Conservation (phyloP, 768 basidiomycete species). For the Rhodotorula sphaerocarpa region DNA sequence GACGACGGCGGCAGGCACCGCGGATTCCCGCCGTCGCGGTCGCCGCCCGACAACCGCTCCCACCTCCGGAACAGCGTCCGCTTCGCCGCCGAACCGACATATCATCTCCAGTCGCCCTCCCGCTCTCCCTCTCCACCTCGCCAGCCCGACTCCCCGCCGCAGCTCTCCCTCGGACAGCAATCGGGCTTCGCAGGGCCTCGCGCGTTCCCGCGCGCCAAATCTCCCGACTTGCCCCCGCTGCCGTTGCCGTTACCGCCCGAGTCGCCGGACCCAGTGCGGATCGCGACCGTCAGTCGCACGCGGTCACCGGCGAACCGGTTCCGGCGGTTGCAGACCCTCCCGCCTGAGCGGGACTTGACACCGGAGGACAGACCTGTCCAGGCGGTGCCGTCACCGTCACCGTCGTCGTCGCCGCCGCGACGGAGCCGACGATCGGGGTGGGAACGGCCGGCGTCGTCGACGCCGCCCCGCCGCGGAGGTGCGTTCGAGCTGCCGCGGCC, state of each 20-base stretch:
- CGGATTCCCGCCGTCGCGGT: too few species aligned
- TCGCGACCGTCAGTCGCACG: not conserved
- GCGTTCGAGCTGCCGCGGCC: not conserved
- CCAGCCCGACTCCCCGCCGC: not conserved
- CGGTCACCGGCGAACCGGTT: not conserved
- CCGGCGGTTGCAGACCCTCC: not conserved
- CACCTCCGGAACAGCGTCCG: constrained; percentile 3
- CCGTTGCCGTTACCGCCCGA: constrained; percentile 17
- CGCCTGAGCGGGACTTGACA: too few species aligned
- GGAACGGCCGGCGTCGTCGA: constrained; percentile 11
- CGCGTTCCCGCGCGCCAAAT: not conserved
- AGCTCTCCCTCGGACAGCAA: not conserved
- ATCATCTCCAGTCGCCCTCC: not conserved
- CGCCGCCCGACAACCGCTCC: too few species aligned
- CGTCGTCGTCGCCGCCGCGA: not conserved
- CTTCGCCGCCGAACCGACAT: constrained; percentile 1
- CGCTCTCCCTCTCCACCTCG: not conserved
- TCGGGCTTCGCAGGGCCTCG: not conserved
- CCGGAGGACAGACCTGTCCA: too few species aligned
- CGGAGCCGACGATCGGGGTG: not conserved
- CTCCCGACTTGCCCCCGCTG: constrained; percentile 7
- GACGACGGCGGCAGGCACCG: too few species aligned
- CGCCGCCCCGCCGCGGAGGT: constrained; percentile 5
- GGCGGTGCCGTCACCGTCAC: not conserved
- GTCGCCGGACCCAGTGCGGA: constrained; percentile 16